Evolutionary conservation across 164 flowering plant species (phyloP), one percentile per base, ranked within the genome.

Genomic region (Dillenia suffruticosa): DNA sequence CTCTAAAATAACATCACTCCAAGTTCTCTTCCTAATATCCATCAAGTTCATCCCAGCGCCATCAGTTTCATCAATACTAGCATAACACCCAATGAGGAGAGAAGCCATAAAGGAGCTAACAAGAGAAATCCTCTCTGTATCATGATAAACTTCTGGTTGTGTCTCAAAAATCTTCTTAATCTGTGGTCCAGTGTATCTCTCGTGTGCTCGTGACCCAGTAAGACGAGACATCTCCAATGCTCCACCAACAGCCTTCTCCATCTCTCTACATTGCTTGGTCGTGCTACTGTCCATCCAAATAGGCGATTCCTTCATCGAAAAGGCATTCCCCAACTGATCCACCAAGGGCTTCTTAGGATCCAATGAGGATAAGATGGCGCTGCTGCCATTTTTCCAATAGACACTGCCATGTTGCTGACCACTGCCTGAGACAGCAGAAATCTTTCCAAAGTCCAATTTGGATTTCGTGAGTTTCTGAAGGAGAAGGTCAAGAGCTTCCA

Each of bases 401-500:
- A 95, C 97, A 66, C 99, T 95, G 9, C 99, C 97, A 63, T 95
- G 97, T 61, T 95, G 99, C 82, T 95, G 99, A 26, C 90, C 97
- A 51, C 99, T 92, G 9, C 97, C 99, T 44, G 99, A 95, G 63
- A 95, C 70, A 49, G 97, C 97, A 51, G 69, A 78, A 57, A 92
- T 62, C 63, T 74, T 92, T 15, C 77, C 80, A 43, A 89, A 88
- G 69, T 92, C 96, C 56, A 95, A 54, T 5, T 72, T 76, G 0
- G 86, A 69, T 56, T 79, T 77, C 0, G 72, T 63, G 10, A 95
- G 78, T 63, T 81, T 89, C 8, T 74, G 66, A 49, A 95, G 85
- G 9, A 92, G 59, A 49, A 86, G 82, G 50, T 92, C 97, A 43
- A 95, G 73, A 58, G 99, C 96, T 61, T 92, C 97, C 26, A 92